Conservation (phyloP, 169 alveolate species). For the Plasmodium yoelii region DNA sequence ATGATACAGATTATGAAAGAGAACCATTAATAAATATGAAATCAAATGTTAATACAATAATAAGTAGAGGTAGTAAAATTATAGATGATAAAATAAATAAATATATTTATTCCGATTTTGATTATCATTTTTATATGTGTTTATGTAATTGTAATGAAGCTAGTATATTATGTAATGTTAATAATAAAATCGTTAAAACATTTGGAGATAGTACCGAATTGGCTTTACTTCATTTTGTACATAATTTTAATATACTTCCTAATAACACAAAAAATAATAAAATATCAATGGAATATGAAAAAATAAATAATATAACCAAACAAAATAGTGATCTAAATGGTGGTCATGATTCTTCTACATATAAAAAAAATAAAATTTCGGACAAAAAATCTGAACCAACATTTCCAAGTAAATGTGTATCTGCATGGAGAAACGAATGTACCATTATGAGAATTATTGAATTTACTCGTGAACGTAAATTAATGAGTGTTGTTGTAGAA, state of each 20-base stretch:
- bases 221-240: slow-evolving; percentile 63
- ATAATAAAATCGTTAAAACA: slow-evolving; percentile 46
- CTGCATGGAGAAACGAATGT: slow-evolving; percentile 56
- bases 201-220: slow-evolving; percentile 77
- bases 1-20: slow-evolving; percentile 4
- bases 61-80: slow-evolving; percentile 71
- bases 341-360: background rate
- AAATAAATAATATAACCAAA: slow-evolving; percentile 9
- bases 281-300: slow-evolving; percentile 68
- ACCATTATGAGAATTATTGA: slow-evolving; percentile 86
- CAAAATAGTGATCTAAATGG: background rate
- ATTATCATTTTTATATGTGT: slow-evolving; percentile 68
- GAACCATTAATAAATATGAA: slow-evolving; percentile 18
- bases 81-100: slow-evolving; percentile 66
- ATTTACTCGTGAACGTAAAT: slow-evolving; percentile 96
- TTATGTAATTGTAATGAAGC: slow-evolving; percentile 68
- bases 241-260: slow-evolving; percentile 53
- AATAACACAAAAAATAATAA: slow-evolving; percentile 18
- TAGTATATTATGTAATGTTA: slow-evolving; percentile 36
- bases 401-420: slow-evolving; percentile 37
- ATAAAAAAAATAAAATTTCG: background rate
- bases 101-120: slow-evolving; percentile 45
- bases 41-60: slow-evolving; percentile 46
- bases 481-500: slow-evolving; percentile 93
- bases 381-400: background rate